Base-by-base conservation (phyloP, 306 rosid species). In the Gynostemma pentaphyllum region DNA sequence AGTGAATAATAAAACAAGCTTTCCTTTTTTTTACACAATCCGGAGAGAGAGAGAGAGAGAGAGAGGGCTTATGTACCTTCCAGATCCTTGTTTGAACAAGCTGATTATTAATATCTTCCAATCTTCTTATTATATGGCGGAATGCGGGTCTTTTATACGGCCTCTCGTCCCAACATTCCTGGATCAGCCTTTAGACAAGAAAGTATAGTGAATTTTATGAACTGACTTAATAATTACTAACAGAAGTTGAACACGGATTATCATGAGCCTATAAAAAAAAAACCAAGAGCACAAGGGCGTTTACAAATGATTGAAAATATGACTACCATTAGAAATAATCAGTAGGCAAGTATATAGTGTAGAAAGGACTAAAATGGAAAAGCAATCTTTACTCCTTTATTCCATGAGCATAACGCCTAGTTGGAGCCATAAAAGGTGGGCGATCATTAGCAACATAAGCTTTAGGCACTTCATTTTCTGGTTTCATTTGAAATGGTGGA, bases 141-240 rank as follows among this genome's bases (percentile, higher is more conserved):
- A 91, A 91, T 6, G 98, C 76, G 72, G 96, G 98, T 70, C 98
- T 74, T 80, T 60, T 85, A 2, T 80, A 77, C 29, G 98, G 96
- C 23, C 79, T 88, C 68, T 83, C 98, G 60, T 84, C 75, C 98
- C 98, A 91, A 78, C 96, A 88, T 61, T 82, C 95, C 76, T 79
- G 84, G 62, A 91, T 91, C 73, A 91, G 81, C 71, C 98, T 91
- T 77, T 67, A 11, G 40, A 65, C 62, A 76, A 45, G 74, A 24
- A 14, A 52, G 42, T 29, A 14, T 1, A 29, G 22, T 7, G 8
- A 21, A 26, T 62, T 41, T 2, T 27, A 39, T 39, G 1, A 62
- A 42, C 19, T 32, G n/a, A 10, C 24, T 32, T 9, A 7, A 57
- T 40, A 36, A 55, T 32, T 18, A 7, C 16, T 55, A 26, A 26